A percentile compares a stretch with the other conserved stretches of the same genome.
These are phyloP conservation scores for Fusarium sterilihyphosum DNA, from an alignment of 2,329 filamentous ascomycete genomes.

Conservation along the genomic window DNA sequence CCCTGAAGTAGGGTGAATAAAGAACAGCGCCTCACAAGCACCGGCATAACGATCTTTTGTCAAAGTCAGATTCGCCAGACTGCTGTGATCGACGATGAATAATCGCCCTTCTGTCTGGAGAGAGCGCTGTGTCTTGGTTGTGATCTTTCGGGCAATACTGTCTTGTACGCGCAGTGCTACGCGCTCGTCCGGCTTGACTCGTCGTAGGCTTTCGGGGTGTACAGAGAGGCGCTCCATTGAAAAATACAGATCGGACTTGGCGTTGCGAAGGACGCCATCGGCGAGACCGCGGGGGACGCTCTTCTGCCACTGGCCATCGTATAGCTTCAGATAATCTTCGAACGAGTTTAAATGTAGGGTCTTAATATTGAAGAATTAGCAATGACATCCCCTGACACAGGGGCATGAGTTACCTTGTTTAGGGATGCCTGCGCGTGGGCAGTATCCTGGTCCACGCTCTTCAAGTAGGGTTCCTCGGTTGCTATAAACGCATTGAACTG, in stretches of 20 bases:
- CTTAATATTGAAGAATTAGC: not conserved
- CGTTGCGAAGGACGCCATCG: not conserved
- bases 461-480: not conserved
- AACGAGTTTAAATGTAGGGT: not conserved
- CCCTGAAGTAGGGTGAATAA: not conserved
- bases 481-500: not conserved
- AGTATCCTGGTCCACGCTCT: not conserved
- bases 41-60: not conserved
- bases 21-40: not conserved
- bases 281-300: not conserved
- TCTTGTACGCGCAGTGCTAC: not conserved
- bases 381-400: accelerated
- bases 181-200: not conserved
- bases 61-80: not conserved
- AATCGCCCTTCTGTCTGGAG: not conserved
- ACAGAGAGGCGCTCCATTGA: not conserved
- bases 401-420: accelerated
- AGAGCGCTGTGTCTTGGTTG: not conserved
- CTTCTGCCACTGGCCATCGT: not conserved
- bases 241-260: not conserved
- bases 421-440: not conserved
- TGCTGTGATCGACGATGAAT: not conserved
- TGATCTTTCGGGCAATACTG: not conserved
- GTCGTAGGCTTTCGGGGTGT: not conserved
- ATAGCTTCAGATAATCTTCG: not conserved